Evolutionary conservation across 768 basidiomycete genomes (phyloP).

Genomic region (Inosperma sp.): DNA sequence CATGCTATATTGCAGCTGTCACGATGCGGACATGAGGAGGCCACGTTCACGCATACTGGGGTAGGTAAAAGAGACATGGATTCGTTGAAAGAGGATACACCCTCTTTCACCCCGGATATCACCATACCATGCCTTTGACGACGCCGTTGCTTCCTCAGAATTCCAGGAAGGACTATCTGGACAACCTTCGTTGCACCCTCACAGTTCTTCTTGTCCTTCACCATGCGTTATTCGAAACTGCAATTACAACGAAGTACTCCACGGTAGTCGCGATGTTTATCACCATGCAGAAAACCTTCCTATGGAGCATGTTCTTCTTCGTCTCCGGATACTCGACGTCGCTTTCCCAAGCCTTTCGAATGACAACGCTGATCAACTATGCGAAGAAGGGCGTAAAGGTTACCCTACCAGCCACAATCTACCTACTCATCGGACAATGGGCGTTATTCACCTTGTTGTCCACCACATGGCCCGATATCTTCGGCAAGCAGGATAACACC

Average conservation of each 20-base stretch:
- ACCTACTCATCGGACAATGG: constrained; percentile 9
- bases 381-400: constrained; percentile 9
- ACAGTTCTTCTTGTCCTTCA: constrained; percentile 21
- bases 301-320: constrained; percentile 25
- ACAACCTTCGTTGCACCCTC: constrained; percentile 24
- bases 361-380: background rate
- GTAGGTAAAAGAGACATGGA: too few relatives aligned
- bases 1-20: too few relatives aligned
- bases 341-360: constrained; percentile 12
- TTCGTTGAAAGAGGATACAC: background rate
- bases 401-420: constrained; percentile 20
- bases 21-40: too few relatives aligned
- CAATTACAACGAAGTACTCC: constrained; percentile 1
- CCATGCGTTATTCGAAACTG: constrained; percentile 18
- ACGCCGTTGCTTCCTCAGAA: constrained; percentile 4
- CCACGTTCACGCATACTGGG: too few relatives aligned
- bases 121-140: constrained; percentile 6
- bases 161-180: constrained; percentile 19
- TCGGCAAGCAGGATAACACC: constrained; percentile 9
- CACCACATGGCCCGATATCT: constrained; percentile 7
- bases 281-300: constrained; percentile 16
- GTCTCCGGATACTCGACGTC: constrained; percentile 23
- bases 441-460: constrained; percentile 9
- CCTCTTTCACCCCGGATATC: background rate
- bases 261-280: constrained; percentile 11